These are phyloP conservation scores for Leccinum boreale DNA, from an alignment of 768 basidiomycete species.

Conservation along the genomic window DNA sequence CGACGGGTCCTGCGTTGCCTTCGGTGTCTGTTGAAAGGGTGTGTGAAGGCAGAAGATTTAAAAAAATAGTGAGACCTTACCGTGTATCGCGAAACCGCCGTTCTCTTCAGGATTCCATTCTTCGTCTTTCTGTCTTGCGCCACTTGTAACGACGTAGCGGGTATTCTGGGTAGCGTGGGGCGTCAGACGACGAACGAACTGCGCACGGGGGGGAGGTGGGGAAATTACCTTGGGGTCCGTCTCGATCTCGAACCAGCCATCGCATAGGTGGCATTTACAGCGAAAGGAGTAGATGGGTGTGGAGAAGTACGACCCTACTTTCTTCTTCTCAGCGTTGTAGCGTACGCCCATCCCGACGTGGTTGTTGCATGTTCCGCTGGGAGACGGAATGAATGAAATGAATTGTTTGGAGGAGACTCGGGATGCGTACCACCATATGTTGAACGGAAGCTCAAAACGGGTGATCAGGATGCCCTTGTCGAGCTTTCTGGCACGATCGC, in stretches of 20 bases:
- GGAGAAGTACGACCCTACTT: slow-evolving; percentile 90
- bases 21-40: slow-evolving; percentile 52
- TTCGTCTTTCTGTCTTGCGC: slow-evolving; percentile 92
- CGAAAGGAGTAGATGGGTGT: slow-evolving; percentile 94
- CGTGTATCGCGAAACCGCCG: slow-evolving; percentile 87
- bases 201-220: too few species aligned
- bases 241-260: slow-evolving; percentile 96
- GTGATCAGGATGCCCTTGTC: slow-evolving; percentile 95
- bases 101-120: slow-evolving; percentile 98
- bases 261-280: slow-evolving; percentile 97
- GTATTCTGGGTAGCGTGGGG: slow-evolving; percentile 64
- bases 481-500: slow-evolving; percentile 89
- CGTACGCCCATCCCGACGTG: slow-evolving; percentile 99
- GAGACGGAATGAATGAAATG: too few species aligned
- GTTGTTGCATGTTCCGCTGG: slow-evolving; percentile 87
- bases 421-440: slow-evolving; percentile 84
- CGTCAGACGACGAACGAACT: background rate
- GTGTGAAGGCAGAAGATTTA: too few species aligned
- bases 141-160: slow-evolving; percentile 86
- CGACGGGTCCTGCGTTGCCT: slow-evolving; percentile 54
- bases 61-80: slow-evolving; percentile 34
- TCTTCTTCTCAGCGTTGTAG: slow-evolving; percentile 99
- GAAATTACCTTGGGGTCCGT: slow-evolving; percentile 86
- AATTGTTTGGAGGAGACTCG: background rate
- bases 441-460: slow-evolving; percentile 94